Conservation (phyloP, 129 eudicot genomes). For the Pittosporum tobira region DNA sequence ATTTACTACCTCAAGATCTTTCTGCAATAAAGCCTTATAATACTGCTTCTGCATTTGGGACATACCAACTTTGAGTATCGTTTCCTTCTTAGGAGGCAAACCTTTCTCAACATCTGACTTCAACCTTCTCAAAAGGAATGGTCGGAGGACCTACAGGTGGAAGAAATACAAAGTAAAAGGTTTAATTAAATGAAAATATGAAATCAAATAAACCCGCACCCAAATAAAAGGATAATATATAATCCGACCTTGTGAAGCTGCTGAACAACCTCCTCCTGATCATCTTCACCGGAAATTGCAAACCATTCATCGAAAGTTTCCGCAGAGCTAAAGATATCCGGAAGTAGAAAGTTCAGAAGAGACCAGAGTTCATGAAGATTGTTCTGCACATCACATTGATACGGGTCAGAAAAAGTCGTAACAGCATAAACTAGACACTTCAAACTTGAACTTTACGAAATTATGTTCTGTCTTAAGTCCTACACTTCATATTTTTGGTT, state of each 20-base stretch:
- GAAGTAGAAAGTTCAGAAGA: conserved; percentile 88
- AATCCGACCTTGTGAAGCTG: conserved; percentile 92
- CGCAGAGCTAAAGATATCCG: conserved; percentile 95
- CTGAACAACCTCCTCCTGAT: conserved; percentile 94
- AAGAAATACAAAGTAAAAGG: neutral
- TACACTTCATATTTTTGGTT: neutral
- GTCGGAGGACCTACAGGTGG: conserved; percentile 62
- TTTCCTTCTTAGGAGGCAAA: conserved; percentile 95
- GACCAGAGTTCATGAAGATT: conserved; percentile 99
- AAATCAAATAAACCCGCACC: neutral
- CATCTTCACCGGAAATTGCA: conserved; percentile 95
- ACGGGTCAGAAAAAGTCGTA: neutral
- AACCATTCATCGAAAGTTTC: conserved; percentile 99
- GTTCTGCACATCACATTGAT: conserved; percentile 42
- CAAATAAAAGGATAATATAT: neutral
- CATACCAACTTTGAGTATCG: conserved; percentile 98
- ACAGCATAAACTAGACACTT: too few relatives aligned
- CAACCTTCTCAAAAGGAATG: conserved; percentile 86
- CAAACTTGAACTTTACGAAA: too few relatives aligned
- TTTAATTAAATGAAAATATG: neutral
- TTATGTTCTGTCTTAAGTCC: too few relatives aligned
- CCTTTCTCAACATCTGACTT: conserved; percentile 99
- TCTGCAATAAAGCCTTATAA: conserved; percentile 79
- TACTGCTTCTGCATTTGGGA: conserved; percentile 99
- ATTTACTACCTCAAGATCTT: conserved; percentile 98